Evolutionary conservation across 2,329 filamentous ascomycete species (phyloP), one percentile per base, ranked within the genome.

Genomic region (Hymenoscyphus occultus): DNA sequence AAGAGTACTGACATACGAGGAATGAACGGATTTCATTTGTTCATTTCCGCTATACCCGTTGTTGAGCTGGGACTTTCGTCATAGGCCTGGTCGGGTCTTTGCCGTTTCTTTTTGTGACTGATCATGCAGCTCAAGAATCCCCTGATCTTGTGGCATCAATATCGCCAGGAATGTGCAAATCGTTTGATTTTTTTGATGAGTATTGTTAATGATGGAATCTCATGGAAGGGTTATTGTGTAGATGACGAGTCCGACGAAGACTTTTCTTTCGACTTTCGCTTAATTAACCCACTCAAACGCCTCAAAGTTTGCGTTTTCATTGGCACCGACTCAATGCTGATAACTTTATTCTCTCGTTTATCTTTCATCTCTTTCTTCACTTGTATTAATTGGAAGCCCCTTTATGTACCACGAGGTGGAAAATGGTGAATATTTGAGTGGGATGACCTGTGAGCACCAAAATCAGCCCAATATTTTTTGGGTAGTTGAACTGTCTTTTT

Each of bases 371-470:
- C 60, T 56, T 56, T 35, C 51, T 56, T 56, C 45, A 22, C 6
- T 56, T 61, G 60, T 62, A 62, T 62, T 62, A 51, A 39, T 62
- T 62, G 48, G 16, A 42, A 56, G 32, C 54, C 6, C 5, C 5
- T 56, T 61, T n/a, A 19, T 45, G 14, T 28, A 31, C n/a, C 14
- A 28, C 35, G 22, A 40, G 58, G 19, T 60, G 39, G 58, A 22
- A 42, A 35, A 31, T 28, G 35, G 19, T 32, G 19, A 16, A 16
- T 51, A 31, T 12, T 60, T 28, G 12, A 16, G 42, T n/a, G 10
- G 42, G 19, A 39, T 39, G 35, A 35, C 35, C 35, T 16, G n/a
- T 12, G 45, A 22, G 22, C 42, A 9, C n/a, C 35, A 12, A 60
- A 16, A 58, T 31, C 39, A 39, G 32, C 56, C 39, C 45, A 10